Base-by-base conservation (phyloP, 495 filamentous ascomycete species). In the Aspergillus ostianus region DNA sequence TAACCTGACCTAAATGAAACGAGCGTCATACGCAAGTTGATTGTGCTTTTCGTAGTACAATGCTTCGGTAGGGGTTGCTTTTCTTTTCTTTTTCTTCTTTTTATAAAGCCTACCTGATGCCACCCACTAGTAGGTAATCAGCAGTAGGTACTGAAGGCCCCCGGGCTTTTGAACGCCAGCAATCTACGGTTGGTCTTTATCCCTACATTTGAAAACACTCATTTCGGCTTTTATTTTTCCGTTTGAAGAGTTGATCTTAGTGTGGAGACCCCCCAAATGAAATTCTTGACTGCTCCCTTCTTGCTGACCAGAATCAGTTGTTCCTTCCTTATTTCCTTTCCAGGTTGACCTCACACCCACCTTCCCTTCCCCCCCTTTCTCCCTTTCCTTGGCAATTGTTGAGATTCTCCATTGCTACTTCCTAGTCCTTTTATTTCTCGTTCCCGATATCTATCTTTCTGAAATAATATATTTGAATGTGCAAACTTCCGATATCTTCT, bases 401-500 rank as follows among this genome's bases (percentile, higher is more conserved):
- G 36, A 41, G 12, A 50, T 32, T 36, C 59, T 56, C 58, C 56
- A 50, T 67, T 57, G 60, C 51, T 56, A 32, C 61, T 69, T 65
- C 61, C 64, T 19, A 51, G 60, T 51, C 10, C 9, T 48, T 46
- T 59, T 17, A 1, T 41, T 41, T 41, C 13, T 23, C 51, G 51
- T 47, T 58, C 9, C 41, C 29, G 27, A 26, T 46, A 27, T 61
- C 21, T 51, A 51, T 58, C 54, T 60, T 20, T 54, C 60, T 32
- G 17, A 54, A 27, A 55, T 47, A 29, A 27, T 41, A 23, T 53
- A 17, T 58, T 12, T 60, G 45, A 1, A 51, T 51, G 12, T 52
- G 26, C 51, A 32, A 21, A 47, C 53, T 59, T 53, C 58, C 57
- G 63, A 62, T 63, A 29, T 67, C 49, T 65, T 64, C 56, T 47